Evolutionary conservation across 495 filamentous ascomycete species (phyloP), one percentile per base, ranked within the genome.

Genomic region (Cercophora sp.): DNA sequence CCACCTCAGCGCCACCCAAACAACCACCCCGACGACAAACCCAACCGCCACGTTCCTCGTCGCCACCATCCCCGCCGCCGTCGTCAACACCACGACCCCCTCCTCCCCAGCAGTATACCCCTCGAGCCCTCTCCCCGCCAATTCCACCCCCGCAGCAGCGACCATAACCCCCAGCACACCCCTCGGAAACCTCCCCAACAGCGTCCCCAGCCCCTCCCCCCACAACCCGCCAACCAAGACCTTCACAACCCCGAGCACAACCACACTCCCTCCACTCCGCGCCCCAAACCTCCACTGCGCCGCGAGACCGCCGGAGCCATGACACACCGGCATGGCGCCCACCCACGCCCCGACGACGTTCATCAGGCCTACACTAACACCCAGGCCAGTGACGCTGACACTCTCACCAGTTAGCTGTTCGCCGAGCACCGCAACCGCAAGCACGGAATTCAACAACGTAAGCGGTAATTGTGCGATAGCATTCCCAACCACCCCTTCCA

Each of bases 321-420:
- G 92, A 59, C 92, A 97, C 2, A 95, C 86, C 4, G 92, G 92
- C 92, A 97, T 97, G 0, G 85, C 87, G 24, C 90, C 91, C 64
- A 96, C 93, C 86, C 87, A 92, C 67, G 86, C 90, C 5, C 87
- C 85, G 4, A 86, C 56, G 5, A 96, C 70, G 63, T 96, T 96
- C 84, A 95, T 93, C 3, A 68, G 57, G 0, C 83, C 82, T 6
- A 97, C 87, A 37, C 87, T 92, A 44, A 94, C 60, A 0, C 91
- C 91, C 16, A 96, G 74, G 31, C 18, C 46, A 1, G 80, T 73
- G 0, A 88, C 90, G 13, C 85, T 79, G 9, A 49, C 15, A 0
- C 20, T 0, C 81, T 70, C 0, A 0, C 89, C 90, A 1, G 94
- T 70, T 2, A 96, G 75, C 63, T 93, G 85, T 0, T 77, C 68